Evolutionary conservation across 2,329 filamentous ascomycete species (phyloP), one percentile per base, ranked within the genome.

Genomic region (Xylariaceae sp.): DNA sequence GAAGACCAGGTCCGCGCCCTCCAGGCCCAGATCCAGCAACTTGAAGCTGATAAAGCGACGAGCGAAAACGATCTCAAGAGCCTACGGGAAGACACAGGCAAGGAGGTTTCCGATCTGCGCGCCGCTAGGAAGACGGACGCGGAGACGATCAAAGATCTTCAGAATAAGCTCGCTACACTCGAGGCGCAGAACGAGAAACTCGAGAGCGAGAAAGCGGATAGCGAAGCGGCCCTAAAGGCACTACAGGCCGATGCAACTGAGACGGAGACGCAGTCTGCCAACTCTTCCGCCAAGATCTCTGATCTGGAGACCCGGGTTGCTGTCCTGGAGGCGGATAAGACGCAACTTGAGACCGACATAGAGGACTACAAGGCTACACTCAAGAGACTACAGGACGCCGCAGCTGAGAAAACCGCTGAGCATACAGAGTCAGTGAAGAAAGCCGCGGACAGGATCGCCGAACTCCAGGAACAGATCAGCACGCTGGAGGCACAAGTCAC

Each of bases 401-500:
- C 21, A 11, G 21, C 21, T 11, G 11, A 24, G 21, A 14, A 35
- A 29, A 14, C 24, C 16, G 9, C 1, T 5, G 14, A 18, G 18
- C 24, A 27, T 5, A 18, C 31, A 4, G 16, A 38, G 35, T 26
- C n/a, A n/a, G 19, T 13, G 4, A 15, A 26, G n/a, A 15, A 40
- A 8, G 44, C 45, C 14, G 16, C 12, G 4, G 32, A 19, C 2
- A 28, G 24, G 14, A 34, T 28, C 17, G 31, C 34, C 21, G 24
- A 39, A 9, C 30, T 36, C 2, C 16, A 38, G 18, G 15, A 29
- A 2, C 33, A 19, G 18, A 42, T 44, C 17, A 28, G 4, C 11
- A 40, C 32, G 3, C 17, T 48, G 19, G 36, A n/a, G 16, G 19
- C 24, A 3, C 32, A 17, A 9, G 35, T 42, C 21, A 14, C 12